Evolutionary conservation across 768 basidiomycete species (phyloP), one percentile per base, ranked within the genome.

Genomic region (Lactifluus subvellereus): DNA sequence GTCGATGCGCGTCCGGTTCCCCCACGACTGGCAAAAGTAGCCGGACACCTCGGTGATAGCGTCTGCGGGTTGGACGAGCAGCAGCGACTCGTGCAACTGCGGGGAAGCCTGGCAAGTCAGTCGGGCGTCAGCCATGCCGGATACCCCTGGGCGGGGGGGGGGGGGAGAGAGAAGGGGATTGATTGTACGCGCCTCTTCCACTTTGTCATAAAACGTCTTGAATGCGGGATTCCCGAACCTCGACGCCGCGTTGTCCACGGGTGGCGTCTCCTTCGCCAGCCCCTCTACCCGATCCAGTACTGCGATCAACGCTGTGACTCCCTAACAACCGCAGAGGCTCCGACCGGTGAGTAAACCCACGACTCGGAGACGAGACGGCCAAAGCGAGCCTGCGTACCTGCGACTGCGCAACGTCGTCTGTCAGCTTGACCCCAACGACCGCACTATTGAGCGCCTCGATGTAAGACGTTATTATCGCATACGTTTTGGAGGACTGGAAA

Each of bases 191-290:
- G 88, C 94, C 76, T 88, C 80, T 18, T 77, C 70, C 7, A 98
- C 79, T 69, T 83, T 82, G 75, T 98, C 95, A 68, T 94, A 92
- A 72, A 98, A 97, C 0, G 84, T 84, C 69, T 89, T 79, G 74
- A 99, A 99, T 0, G 97, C 97, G 4, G 97, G 97, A 74, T 99
- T 99, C 2, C 97, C 96, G 70, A 99, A 99, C 35, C 96, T 80
- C 45, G 95, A 98, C 4, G 87, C 87, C 54, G 86, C 80, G 72
- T 97, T 98, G 67, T 94, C 88, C 18, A 95, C 85, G 0, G 95
- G 87, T 1, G 96, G 97, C 0, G 85, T 94, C 4, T 78, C 80
- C 18, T 78, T 77, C 9, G 84, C 91, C 13, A 89, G 76, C 18
- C 76, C 71, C 69, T 91, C 86, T 2, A 98, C 82, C 13, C 74